Evolutionary conservation across 805 yeast genomes (phyloP).

Genomic region (Candida tallmaniae): DNA sequence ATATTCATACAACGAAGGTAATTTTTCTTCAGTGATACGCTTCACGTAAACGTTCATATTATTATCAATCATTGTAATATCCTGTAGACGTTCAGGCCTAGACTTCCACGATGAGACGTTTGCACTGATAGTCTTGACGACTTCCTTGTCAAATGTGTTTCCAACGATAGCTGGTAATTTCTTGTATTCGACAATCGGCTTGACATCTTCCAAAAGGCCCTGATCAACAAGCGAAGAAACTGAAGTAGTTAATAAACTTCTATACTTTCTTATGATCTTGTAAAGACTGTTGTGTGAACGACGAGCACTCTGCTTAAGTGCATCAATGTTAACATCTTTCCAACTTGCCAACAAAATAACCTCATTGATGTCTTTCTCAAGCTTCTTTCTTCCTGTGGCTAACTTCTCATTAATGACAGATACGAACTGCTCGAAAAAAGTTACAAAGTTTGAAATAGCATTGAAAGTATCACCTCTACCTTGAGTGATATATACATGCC

Average conservation of each 20-base stretch:
- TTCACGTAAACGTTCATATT: constrained; percentile 51
- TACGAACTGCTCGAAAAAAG: constrained; percentile 65
- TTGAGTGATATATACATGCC: constrained; percentile 41
- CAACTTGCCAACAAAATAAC: constrained; percentile 88
- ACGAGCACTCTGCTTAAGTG: constrained; percentile 89
- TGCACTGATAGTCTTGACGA: constrained; percentile 19
- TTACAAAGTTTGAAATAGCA: constrained; percentile 53
- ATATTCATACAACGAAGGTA: constrained; percentile 50
- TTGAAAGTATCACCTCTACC: constrained; percentile 20
- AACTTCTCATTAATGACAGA: constrained; percentile 46
- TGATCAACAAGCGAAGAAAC: constrained; percentile 54
- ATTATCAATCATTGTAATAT: constrained; percentile 44
- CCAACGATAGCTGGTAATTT: constrained; percentile 11
- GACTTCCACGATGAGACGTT: constrained; percentile 45
- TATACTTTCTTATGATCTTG: constrained; percentile 78
- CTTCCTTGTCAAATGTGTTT: constrained; percentile 6
- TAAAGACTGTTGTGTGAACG: constrained; percentile 80
- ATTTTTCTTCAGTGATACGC: constrained; percentile 24
- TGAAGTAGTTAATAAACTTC: constrained; percentile 52
- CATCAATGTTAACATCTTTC: constrained; percentile 94
- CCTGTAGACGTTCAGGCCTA: constrained; percentile 55
- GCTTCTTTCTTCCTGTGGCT: constrained; percentile 40
- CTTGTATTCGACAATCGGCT: neutral
- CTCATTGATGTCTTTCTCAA: constrained; percentile 80
- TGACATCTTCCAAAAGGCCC: constrained; percentile 37